Conservation (phyloP, 305 asterid genomes). For the Fraxinus albicans region DNA sequence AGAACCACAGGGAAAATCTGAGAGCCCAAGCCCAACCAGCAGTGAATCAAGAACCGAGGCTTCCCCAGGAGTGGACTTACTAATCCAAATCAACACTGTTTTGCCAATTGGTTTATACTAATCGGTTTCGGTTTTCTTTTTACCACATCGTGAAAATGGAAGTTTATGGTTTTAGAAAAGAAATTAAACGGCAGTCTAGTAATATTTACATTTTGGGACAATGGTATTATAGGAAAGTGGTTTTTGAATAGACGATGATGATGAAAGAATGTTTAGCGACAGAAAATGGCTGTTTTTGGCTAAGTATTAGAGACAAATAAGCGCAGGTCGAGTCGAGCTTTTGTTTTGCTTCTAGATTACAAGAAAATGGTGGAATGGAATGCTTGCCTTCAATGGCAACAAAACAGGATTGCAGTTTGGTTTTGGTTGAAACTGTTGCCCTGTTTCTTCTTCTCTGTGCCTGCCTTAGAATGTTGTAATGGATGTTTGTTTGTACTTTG, state of each 20-base stretch:
- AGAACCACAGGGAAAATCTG: constrained; percentile 6
- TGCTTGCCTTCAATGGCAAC: constrained; percentile 6
- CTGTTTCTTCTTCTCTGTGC: not conserved
- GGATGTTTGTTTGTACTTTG: constrained; percentile 23
- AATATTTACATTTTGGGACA: not conserved
- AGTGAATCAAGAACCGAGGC: constrained; percentile 44
- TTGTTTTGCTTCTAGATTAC: constrained; percentile 40
- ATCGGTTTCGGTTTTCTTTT: not conserved
- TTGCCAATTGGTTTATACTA: not conserved
- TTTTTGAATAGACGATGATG: not conserved
- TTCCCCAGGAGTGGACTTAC: constrained; percentile 59
- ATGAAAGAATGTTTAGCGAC: constrained; percentile 25
- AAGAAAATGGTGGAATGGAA: constrained; percentile 30
- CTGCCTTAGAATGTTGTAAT: not conserved
- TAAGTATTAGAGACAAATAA: not conserved
- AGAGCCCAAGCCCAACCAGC: constrained; percentile 5
- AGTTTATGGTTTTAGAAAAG: not conserved
- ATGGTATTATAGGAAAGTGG: not conserved
- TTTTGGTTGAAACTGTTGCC: not conserved
- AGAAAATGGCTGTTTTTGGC: not conserved
- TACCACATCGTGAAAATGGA: not conserved
- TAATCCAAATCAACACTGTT: constrained; percentile 10
- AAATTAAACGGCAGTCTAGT: not conserved
- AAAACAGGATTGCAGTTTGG: not conserved
- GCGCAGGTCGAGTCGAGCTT: not conserved